Evolutionary conservation across 1,284 basidiomycete genomes (phyloP), one percentile per base, ranked within the genome.

Genomic region (Puccinia hordei): DNA sequence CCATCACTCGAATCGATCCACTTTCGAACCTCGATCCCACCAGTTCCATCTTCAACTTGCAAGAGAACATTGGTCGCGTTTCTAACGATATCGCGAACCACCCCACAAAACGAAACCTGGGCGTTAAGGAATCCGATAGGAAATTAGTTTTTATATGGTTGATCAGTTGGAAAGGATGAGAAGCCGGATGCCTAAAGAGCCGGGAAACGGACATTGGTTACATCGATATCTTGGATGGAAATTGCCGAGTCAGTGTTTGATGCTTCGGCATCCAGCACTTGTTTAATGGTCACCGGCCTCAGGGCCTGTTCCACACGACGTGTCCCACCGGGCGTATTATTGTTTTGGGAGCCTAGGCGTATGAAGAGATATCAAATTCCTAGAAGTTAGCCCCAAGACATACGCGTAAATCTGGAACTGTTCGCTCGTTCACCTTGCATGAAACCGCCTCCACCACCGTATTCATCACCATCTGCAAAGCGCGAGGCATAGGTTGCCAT

Each of bases 31-130:
- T 98, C 94, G 46, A 98, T 90, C 81, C 88, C 88, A 3, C 93
- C 96, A 0, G 93, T 94, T 5, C 94, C 94, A 85, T 99, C 96
- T 82, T 96, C 93, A 12, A 99, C 87, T 82, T 88, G 87, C 85
- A 94, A 95, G 33, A 90, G 89, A 74, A 90, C 89, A 83, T 96
- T 95, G 2, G 95, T 98, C 0, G 92, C 89, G 82, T 93, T 91
- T 22, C 87, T 87, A 79, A 90, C 88, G 63, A 92, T 88, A 65
- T 90, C 90, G 27, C 91, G 87, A 12, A 98, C 90, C 83, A 92
- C 90, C 0, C 90, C 96, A n/a, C 98, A 92, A 74, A 96, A 85
- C 19, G 88, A 87, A 72, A 90, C 63, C 68, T 68, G 33, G 30
- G 5, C 15, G 17, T 76, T 17, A 49, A 57, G 77, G 24, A 49